These are phyloP conservation scores for Penicillium maclennaniae DNA, from an alignment of 495 filamentous ascomycete genomes.

Conservation along the genomic window DNA sequence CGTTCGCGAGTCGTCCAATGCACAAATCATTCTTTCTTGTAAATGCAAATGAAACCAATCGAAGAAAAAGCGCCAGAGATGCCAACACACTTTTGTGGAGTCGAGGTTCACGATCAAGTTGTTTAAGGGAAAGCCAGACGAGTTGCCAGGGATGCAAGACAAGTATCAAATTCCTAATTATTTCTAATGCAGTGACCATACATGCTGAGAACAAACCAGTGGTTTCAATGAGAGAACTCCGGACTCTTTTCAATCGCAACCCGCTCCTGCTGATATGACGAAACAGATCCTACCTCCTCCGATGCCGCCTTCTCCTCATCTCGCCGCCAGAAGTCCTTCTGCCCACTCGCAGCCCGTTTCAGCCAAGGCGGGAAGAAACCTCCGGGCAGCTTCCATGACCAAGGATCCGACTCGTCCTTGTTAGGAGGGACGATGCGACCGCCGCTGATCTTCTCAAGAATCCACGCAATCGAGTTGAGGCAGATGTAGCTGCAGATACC, in stretches of 20 bases:
- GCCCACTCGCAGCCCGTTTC: conserved; percentile 53
- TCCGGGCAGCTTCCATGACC: conserved; percentile 65
- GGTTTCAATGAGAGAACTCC: not conserved
- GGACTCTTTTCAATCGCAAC: conserved; percentile 13
- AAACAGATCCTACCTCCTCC: conserved; percentile 12
- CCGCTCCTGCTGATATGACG: conserved; percentile 13
- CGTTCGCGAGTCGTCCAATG: not conserved
- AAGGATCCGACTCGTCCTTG: conserved; percentile 67
- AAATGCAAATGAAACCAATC: too few species aligned
- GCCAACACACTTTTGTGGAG: not conserved
- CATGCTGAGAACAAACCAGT: not conserved
- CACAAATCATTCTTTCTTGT: not conserved
- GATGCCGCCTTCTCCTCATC: conserved; percentile 29
- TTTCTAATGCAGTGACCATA: not conserved
- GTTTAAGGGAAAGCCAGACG: not conserved
- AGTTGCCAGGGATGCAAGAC: not conserved
- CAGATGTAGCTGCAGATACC: conserved; percentile 71
- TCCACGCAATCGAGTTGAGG: conserved; percentile 62
- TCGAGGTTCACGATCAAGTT: not conserved
- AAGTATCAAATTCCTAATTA: not conserved
- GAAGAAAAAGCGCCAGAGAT: not conserved
- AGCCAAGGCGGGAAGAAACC: conserved; percentile 70
- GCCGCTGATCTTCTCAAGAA: conserved; percentile 57
- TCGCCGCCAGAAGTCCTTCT: conserved; percentile 62
- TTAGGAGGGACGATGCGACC: conserved; percentile 69